Evolutionary conservation across 371 early-diverging fungal genomes (phyloP).

Genomic region (Mortierella sp.): DNA sequence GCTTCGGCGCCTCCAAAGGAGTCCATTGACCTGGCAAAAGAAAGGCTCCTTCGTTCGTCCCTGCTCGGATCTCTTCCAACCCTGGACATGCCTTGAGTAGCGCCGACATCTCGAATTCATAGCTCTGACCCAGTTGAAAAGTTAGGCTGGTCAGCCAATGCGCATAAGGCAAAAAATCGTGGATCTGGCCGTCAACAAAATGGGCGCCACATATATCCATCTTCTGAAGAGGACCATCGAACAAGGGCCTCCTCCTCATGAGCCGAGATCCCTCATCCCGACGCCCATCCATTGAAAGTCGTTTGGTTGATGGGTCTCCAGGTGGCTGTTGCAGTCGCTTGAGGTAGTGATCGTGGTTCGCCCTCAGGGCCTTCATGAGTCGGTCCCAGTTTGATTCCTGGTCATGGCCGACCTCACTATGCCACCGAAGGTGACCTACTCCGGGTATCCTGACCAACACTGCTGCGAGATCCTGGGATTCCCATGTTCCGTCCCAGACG

Average conservation of each 20-base stretch:
- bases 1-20: neutral
- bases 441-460: neutral
- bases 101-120: neutral
- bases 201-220: constrained; percentile 5
- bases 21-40: neutral
- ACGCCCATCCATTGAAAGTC: neutral
- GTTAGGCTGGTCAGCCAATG: neutral
- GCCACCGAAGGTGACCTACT: neutral
- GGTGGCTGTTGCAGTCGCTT: neutral
- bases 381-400: constrained; percentile 8
- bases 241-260: neutral
- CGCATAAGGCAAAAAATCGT: neutral
- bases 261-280: neutral
- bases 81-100: neutral
- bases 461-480: neutral
- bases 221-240: constrained; percentile 8
- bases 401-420: constrained; percentile 7
- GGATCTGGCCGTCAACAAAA: constrained; percentile 5
- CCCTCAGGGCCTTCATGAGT: neutral
- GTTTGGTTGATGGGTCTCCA: neutral
- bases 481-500: constrained; percentile 4
- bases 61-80: constrained; percentile 5
- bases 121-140: constrained; percentile 1
- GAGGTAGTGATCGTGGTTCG: constrained; percentile 5
- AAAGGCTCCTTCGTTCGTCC: neutral